These are phyloP conservation scores for Plasmodium yoelii DNA, from an alignment of 169 alveolate genomes.

Conservation along the genomic window DNA sequence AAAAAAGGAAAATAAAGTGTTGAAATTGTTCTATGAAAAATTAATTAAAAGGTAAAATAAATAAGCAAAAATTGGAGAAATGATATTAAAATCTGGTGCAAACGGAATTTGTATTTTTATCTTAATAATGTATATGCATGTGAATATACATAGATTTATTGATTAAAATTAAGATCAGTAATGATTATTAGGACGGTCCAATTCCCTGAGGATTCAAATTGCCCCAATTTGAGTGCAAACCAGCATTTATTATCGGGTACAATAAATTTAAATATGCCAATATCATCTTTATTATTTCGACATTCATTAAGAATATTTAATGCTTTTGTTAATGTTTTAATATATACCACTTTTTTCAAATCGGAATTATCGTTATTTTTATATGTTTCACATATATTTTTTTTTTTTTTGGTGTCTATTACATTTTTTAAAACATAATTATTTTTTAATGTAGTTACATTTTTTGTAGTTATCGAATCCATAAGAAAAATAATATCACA, in stretches of 20 bases:
- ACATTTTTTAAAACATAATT: constrained; percentile 55
- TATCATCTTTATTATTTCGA: constrained; percentile 75
- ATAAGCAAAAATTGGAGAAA: too few species aligned
- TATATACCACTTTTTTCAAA: constrained; percentile 53
- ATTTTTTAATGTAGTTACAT: constrained; percentile 60
- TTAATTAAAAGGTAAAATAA: too few species aligned
- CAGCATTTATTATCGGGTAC: constrained; percentile 69
- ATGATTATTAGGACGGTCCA: constrained; percentile 66
- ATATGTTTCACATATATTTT: not conserved
- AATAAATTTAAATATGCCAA: constrained; percentile 64
- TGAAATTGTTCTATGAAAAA: too few species aligned
- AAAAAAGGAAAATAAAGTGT: too few species aligned
- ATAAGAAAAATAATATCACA: constrained; percentile 62
- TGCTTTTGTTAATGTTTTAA: constrained; percentile 67
- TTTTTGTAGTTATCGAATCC: constrained; percentile 56
- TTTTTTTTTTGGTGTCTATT: constrained; percentile 27
- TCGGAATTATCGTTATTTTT: not conserved
- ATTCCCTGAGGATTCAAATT: constrained; percentile 70
- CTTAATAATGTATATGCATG: not conserved
- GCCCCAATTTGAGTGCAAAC: constrained; percentile 74
- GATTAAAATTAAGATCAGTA: constrained; percentile 40
- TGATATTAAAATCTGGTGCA: too few species aligned
- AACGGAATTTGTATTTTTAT: too few species aligned
- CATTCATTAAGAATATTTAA: constrained; percentile 70
- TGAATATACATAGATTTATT: not conserved